phyloP scores from a whole-genome alignment of 1,139 yeast genomes.

The Candida tropicalis region DNA sequence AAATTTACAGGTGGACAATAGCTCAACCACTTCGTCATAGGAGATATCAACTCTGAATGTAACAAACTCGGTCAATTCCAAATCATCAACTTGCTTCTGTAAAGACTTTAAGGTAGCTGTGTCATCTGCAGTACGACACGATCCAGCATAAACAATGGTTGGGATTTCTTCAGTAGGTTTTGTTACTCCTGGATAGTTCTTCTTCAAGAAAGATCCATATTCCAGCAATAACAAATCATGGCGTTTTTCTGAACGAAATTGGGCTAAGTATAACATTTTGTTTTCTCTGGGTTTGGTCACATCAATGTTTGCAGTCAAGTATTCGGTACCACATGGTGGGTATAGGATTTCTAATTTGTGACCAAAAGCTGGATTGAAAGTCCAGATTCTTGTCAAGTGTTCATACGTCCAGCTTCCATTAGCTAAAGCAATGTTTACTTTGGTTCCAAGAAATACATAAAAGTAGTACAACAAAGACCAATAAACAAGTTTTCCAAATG shows the following conservation, averaged over 20 bases:
- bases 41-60: slow-evolving; percentile 78
- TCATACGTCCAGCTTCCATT: slow-evolving; percentile 92
- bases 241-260: slow-evolving; percentile 94
- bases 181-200: slow-evolving; percentile 15
- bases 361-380: slow-evolving; percentile 27
- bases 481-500: slow-evolving; percentile 57
- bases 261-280: slow-evolving; percentile 78
- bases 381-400: slow-evolving; percentile 71
- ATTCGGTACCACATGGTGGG: slow-evolving; percentile 84
- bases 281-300: slow-evolving; percentile 43
- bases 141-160: slow-evolving; percentile 75
- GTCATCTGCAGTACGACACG: slow-evolving; percentile 76
- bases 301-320: slow-evolving; percentile 19
- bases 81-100: slow-evolving; percentile 44
- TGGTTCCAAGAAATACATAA: slow-evolving; percentile 69
- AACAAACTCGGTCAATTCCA: slow-evolving; percentile 52
- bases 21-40: slow-evolving; percentile 59
- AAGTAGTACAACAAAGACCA: slow-evolving; percentile 67
- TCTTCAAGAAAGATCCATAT: slow-evolving; percentile 53
- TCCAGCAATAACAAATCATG: slow-evolving; percentile 70
- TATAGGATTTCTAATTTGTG: slow-evolving; percentile 55
- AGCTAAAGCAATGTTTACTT: slow-evolving; percentile 66
- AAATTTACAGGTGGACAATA: slow-evolving; percentile 61
- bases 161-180: slow-evolving; percentile 33
- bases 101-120: slow-evolving; percentile 57